These are phyloP conservation scores for Lactifluus hygrophoroides DNA, from an alignment of 768 basidiomycete species.

Conservation along the genomic window DNA sequence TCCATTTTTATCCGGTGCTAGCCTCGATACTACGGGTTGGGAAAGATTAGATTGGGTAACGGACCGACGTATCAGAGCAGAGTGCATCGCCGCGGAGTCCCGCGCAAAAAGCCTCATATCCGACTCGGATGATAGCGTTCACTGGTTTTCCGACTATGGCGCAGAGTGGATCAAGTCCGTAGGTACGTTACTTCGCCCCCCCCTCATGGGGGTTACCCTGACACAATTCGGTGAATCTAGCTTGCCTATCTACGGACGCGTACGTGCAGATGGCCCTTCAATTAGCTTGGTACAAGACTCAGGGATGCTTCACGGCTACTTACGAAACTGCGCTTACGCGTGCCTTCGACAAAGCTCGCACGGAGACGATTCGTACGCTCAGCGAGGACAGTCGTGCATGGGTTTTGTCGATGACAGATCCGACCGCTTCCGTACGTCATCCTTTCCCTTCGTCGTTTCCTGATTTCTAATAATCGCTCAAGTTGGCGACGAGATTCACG, in stretches of 20 bases:
- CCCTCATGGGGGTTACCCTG: neutral
- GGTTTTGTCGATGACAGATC: conserved; percentile 66
- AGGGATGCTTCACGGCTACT: conserved; percentile 71
- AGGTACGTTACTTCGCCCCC: conserved; percentile 37
- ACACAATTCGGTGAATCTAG: conserved; percentile 26
- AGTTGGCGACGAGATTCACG: conserved; percentile 30
- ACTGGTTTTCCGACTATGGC: conserved; percentile 80
- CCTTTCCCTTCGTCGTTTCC: neutral
- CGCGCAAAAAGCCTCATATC: conserved; percentile 52
- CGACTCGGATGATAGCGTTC: conserved; percentile 76
- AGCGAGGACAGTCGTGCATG: conserved; percentile 67
- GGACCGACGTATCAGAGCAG: conserved; percentile 47
- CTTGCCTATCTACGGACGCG: conserved; percentile 61
- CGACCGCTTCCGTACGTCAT: conserved; percentile 37
- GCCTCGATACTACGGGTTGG: conserved; percentile 33
- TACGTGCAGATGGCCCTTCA: conserved; percentile 90
- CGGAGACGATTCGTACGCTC: conserved; percentile 78
- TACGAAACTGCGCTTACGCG: conserved; percentile 92
- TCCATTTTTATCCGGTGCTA: conserved; percentile 13
- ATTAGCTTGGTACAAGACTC: conserved; percentile 80
- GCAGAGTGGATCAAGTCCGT: conserved; percentile 75
- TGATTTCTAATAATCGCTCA: neutral
- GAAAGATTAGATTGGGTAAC: conserved; percentile 65
- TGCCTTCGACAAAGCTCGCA: conserved; percentile 78
- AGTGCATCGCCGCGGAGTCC: conserved; percentile 49